Evolutionary conservation across 225 moss, liverwort and hornwort species (phyloP), one percentile per base, ranked within the genome.

Genomic region (Physcomitrium patens): DNA sequence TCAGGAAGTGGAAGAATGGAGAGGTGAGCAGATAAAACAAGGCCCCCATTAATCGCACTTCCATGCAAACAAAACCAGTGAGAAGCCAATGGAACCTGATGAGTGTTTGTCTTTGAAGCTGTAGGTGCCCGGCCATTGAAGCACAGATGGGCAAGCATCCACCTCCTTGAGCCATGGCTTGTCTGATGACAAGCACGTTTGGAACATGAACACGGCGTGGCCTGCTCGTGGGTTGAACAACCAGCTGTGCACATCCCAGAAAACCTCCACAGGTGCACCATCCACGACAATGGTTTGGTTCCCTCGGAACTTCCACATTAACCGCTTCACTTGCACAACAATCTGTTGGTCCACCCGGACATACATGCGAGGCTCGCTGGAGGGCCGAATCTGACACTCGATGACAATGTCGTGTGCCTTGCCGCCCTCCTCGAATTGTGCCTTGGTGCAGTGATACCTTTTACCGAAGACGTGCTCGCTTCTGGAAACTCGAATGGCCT

Each of bases 231-330:
- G 73, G 57, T 85, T 88, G 22, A 88, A 88, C 67, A 88, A 64
- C 88, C 88, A 88, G 73, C 85, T 88, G 76, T 88, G 88, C 26
- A 88, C 88, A 31, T 88, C 88, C 88, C 88, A 88, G 76, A 88
- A 88, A 43, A 88, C 88, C 76, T 88, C 88, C 37, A 88, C 85
- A 18, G 88, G 88, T 72, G 69, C 84, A 0, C 85, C 88, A 71
- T 88, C 85, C 0, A 88, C 85, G 47, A 85, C 58, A 69, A 88
- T 85, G 3, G 88, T 88, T 63, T 88, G 88, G 28, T 88, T 88
- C 7, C 88, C 88, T 73, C 88, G 65, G 23, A 88, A 88, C 73
- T 88, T 88, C 88, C 88, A 88, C 88, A 81, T 83, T 66, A 88
- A 67, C 47, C 85, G 85, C 78, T 88, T 88, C 78, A 88, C 85